Base-by-base conservation (phyloP, 306 rosid species). In the Gillenia trifoliata region DNA sequence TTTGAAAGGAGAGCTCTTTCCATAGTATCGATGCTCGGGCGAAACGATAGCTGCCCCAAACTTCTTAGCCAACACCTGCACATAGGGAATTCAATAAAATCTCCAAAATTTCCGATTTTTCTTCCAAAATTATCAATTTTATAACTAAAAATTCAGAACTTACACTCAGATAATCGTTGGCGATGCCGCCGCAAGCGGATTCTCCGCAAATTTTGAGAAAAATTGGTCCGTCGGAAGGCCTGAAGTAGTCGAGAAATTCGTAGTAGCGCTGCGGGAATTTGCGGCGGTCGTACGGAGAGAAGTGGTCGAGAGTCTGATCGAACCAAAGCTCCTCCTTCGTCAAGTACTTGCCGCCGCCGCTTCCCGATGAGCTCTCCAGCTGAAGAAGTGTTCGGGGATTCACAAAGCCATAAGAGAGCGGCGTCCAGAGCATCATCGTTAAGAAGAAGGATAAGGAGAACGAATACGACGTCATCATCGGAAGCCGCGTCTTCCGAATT, bases 11-110 rank as follows among this genome's bases (percentile, higher is more conserved):
- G 96, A 85, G 73, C 98, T 94, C 78, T 90, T 89, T 75, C 99
- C 98, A 43, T 92, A 94, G 83, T 94, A 94, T 31, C 98, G 95
- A 85, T 94, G 99, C 89, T 94, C 99, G 20, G 89, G 93, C 77
- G 96, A 79, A 80, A 94, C 96, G 73, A 94, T 82, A 28, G 99
- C 98, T 26, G 98, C 99, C 73, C 95, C 96, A 70, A 94, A 94
- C 77, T 92, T 91, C 90, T 94, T 88, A 52, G 99, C 97, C 78
- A 92, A 78, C 76, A 94, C 94, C 98, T 94, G 68, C 26, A 54
- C 8, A 59, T 11, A 8, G 3, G 2, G 33, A 59, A 16, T 59
- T 59, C 64, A 12, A 12, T 26, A 10, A 38, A 38, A 38, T 38
- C 11, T 38, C 41, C 3, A 5, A 59, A 23, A 1, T 59, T 4